Evolutionary conservation across 2,329 filamentous ascomycete genomes (phyloP).

Genomic region (Aspergillus aculeatus): DNA sequence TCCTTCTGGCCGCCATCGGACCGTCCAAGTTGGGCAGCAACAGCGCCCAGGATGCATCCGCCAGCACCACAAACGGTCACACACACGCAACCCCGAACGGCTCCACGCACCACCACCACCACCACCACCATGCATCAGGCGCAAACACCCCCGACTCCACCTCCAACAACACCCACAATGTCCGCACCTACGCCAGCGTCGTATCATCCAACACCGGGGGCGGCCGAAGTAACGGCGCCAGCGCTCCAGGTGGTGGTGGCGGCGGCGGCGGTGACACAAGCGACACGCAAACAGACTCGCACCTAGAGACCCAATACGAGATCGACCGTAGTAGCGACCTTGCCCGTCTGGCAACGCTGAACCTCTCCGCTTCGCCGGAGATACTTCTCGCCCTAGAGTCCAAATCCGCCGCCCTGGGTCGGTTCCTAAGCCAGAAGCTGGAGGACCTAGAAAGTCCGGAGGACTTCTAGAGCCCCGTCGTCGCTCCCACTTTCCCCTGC

Average conservation of each 20-base stretch:
- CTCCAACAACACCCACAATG: neutral
- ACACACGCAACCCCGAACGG: constrained; percentile 6
- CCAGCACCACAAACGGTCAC: constrained; percentile 11
- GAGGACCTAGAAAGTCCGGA: constrained; percentile 43
- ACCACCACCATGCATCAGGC: neutral
- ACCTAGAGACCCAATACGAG: constrained; percentile 38
- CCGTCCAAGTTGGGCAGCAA: constrained; percentile 30
- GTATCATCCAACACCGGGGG: neutral
- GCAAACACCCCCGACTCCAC: neutral
- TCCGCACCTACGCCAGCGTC: constrained; percentile 1
- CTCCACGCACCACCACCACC: neutral
- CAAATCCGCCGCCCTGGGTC: constrained; percentile 43
- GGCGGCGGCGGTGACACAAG: constrained; percentile 1
- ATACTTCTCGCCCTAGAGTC: constrained; percentile 44
- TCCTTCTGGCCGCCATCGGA: constrained; percentile 43
- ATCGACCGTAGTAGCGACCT: constrained; percentile 42
- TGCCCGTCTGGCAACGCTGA: constrained; percentile 39
- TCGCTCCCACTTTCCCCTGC: no score
- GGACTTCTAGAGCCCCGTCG: constrained; percentile 33
- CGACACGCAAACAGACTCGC: constrained; percentile 23
- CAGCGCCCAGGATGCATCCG: constrained; percentile 10
- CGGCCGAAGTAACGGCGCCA: neutral
- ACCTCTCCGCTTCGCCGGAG: constrained; percentile 38
- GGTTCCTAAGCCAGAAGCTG: constrained; percentile 42
- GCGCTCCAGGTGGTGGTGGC: neutral